Evolutionary conservation across 2,329 filamentous ascomycete species (phyloP).

Genomic region (Botrytis squamosa): DNA sequence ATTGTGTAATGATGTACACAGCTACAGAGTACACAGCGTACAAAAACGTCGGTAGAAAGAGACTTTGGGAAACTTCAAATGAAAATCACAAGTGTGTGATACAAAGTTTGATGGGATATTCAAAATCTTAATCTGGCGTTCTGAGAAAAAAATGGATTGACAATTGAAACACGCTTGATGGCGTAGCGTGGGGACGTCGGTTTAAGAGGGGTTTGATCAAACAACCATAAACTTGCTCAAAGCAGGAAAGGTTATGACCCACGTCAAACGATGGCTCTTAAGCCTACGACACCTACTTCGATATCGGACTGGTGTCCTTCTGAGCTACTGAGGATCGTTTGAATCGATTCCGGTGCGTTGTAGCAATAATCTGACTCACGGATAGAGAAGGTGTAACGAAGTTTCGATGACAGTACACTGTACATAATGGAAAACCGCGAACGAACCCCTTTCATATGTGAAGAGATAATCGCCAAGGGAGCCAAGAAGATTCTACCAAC

Average conservation of each 20-base stretch:
- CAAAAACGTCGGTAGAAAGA: background rate
- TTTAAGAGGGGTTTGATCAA: conserved; percentile 9
- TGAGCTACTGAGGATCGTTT: background rate
- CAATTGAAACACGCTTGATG: conserved; percentile 8
- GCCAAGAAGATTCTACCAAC: conserved; percentile 33
- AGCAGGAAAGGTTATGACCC: background rate
- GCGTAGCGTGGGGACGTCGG: background rate
- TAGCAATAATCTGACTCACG: background rate
- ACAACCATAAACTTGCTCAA: conserved; percentile 1
- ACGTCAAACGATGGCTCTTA: background rate
- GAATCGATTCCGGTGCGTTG: background rate
- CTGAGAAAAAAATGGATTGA: background rate
- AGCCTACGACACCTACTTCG: background rate
- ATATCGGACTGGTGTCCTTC: background rate
- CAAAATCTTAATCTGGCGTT: background rate
- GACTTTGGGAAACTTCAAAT: background rate
- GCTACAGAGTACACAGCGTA: background rate
- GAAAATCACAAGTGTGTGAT: background rate
- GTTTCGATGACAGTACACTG: background rate
- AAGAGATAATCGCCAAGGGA: background rate
- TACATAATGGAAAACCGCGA: background rate
- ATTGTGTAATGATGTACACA: background rate
- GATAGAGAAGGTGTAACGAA: background rate
- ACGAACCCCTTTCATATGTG: background rate
- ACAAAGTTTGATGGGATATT: background rate